A percentile compares a stretch with the other conserved stretches of the same genome.
Conservation (phyloP, 768 basidiomycete genomes). For the Leccinum barrowsii region DNA sequence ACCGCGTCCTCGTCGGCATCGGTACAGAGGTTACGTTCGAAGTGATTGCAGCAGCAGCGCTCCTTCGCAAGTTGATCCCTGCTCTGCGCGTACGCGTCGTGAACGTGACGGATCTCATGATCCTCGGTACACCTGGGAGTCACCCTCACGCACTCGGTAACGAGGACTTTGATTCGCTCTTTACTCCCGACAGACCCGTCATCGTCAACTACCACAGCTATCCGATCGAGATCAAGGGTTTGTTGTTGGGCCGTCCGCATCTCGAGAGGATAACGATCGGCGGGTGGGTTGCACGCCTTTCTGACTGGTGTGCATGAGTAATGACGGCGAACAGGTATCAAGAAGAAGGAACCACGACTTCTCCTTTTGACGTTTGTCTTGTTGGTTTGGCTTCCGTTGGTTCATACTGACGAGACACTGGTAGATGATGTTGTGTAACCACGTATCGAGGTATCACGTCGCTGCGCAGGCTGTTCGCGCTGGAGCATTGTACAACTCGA, state of each 20-base stretch:
- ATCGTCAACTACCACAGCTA: conserved; percentile 87
- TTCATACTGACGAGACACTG: not conserved
- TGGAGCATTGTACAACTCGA: conserved; percentile 48
- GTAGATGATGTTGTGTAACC: conserved; percentile 74
- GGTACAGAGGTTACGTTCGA: conserved; percentile 89
- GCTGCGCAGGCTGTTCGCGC: conserved; percentile 59
- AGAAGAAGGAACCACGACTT: conserved; percentile 79
- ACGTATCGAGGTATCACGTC: conserved; percentile 63
- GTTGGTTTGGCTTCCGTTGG: not conserved
- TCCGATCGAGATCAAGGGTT: conserved; percentile 65
- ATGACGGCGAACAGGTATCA: conserved; percentile 37
- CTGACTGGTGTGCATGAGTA: not conserved
- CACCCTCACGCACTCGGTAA: conserved; percentile 74
- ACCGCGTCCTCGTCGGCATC: conserved; percentile 81
- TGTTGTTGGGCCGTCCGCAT: conserved; percentile 55
- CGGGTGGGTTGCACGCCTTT: conserved; percentile 34
- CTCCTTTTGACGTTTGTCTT: conserved; percentile 65
- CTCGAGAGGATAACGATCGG: conserved; percentile 50
- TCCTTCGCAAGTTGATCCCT: conserved; percentile 68
- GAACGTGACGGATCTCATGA: conserved; percentile 88
- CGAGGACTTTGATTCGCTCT: conserved; percentile 63
- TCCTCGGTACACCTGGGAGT: conserved; percentile 61
- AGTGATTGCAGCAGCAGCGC: conserved; percentile 79
- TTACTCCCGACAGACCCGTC: conserved; percentile 65
- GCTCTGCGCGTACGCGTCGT: conserved; percentile 80